phyloP scores from a whole-genome alignment of 164 flowering plant genomes.

The Kingdonia uniflora region DNA sequence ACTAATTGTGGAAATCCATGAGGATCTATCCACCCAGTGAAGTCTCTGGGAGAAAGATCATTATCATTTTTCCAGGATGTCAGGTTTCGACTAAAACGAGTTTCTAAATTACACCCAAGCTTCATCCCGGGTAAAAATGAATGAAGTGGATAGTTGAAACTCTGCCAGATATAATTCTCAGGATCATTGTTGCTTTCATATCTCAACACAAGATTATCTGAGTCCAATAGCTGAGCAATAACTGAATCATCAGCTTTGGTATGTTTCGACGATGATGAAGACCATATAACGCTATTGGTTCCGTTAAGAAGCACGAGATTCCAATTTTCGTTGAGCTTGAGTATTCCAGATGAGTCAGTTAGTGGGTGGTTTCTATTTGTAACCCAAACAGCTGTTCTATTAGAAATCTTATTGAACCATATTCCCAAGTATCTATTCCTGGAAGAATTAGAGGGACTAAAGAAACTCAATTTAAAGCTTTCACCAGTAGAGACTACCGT shows the following conservation, averaged over 20 bases:
- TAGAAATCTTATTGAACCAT: background rate
- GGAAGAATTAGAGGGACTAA: too few species aligned
- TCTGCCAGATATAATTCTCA: constrained; percentile 1
- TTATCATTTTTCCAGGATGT: constrained; percentile 1
- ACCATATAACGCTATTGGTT: too few species aligned
- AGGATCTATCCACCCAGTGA: background rate
- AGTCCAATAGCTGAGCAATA: background rate
- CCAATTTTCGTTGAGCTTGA: background rate
- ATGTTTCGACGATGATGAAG: background rate
- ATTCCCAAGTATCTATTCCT: too few species aligned
- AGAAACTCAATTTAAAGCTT: too few species aligned
- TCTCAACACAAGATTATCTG: background rate
- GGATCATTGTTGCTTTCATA: background rate
- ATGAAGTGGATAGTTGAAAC: background rate
- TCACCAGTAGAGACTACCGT: too few species aligned
- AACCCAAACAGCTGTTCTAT: constrained; percentile 2
- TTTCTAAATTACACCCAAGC: background rate
- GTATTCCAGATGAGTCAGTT: constrained; percentile 1
- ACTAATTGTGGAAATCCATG: background rate
- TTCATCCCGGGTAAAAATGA: constrained; percentile 1
- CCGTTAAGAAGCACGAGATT: constrained; percentile 6
- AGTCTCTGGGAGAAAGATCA: constrained; percentile 1
- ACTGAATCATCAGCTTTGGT: background rate
- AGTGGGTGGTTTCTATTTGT: constrained; percentile 8
- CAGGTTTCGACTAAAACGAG: background rate